Evolutionary conservation across 2,329 filamentous ascomycete genomes (phyloP).

Genomic region (Epichloe aotearoae): DNA sequence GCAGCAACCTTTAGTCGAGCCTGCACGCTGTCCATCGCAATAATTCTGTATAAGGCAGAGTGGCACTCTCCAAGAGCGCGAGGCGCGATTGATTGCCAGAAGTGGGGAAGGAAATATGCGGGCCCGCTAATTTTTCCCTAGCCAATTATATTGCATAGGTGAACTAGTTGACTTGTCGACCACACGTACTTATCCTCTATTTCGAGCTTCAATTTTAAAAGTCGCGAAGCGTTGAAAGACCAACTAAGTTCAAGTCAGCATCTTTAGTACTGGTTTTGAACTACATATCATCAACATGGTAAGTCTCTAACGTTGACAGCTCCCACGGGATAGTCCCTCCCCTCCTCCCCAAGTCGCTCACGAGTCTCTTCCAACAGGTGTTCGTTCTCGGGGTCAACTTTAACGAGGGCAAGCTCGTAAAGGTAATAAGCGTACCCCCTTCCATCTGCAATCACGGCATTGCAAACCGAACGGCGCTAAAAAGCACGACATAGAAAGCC

Average conservation of each 20-base stretch:
- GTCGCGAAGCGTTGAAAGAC: neutral
- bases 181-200: no score
- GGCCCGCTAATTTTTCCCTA: no score
- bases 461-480: neutral
- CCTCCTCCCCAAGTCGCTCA: neutral
- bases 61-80: no score
- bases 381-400: conserved; percentile 84
- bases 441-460: neutral
- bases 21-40: no score
- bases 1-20: no score
- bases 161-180: no score
- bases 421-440: conserved; percentile 36
- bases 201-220: neutral
- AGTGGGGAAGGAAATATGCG: no score
- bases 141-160: no score
- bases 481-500: conserved; percentile 38
- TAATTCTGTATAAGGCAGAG: no score
- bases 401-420: conserved; percentile 67
- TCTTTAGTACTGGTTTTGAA: neutral
- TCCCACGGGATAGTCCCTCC: neutral
- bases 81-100: no score
- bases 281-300: conserved; percentile 1
- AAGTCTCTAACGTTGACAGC: neutral
- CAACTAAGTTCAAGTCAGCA: neutral
- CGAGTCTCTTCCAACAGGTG: conserved; percentile 36